Evolutionary conservation across 176 grass and related monocot genomes (phyloP), one percentile per base, ranked within the genome.

Genomic region (Otatea glauca): DNA sequence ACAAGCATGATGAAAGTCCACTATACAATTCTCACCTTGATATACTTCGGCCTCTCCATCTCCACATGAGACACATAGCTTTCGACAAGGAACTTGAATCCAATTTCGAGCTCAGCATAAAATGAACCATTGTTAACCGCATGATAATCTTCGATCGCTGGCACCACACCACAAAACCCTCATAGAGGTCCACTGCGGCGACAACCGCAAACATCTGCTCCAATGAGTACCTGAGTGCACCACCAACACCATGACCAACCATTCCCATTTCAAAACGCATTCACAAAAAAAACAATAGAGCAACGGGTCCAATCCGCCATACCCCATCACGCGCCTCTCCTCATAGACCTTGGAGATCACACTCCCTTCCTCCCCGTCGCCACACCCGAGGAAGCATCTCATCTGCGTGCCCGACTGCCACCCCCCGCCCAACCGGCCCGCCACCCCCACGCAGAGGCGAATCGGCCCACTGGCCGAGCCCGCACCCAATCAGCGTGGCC

Each of bases 141-240:
- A 84, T 89, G 37, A 94, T 50, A 44, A 99, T 76, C 83, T 78
- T 92, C 38, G 96, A 99, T 6, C 81, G 88, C 83, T 96, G 96
- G 84, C 96, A 99, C 96, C 96, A 99, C 2, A 93, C 93, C 34
- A 99, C 83, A 5, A 99, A 99, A 85, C 94, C 96, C 83, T 99
- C 96, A 4, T 99, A 99, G 74, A 99, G 83, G 75, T 99, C 96
- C 18, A 96, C 96, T 2, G 93, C 89, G 0, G 90, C 91, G 10
- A 96, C 93, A 37, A 99, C 93, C 0, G 85, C 79, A 65, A 96
- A 99, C 74, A 99, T 83, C 82, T 94, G 93, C 81, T 96, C 93
- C 37, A 3, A 88, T 12, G 96, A 87, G 61, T 99, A 99, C 86
- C 96, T 96, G 58, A 18, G 5, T 17, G 54, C 34, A 55, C 37